Percentiles rank a stretch among this genome's conserved stretches.
Conservation (phyloP, 805 yeast genomes). For the Zygosaccharomyces bisporus region DNA sequence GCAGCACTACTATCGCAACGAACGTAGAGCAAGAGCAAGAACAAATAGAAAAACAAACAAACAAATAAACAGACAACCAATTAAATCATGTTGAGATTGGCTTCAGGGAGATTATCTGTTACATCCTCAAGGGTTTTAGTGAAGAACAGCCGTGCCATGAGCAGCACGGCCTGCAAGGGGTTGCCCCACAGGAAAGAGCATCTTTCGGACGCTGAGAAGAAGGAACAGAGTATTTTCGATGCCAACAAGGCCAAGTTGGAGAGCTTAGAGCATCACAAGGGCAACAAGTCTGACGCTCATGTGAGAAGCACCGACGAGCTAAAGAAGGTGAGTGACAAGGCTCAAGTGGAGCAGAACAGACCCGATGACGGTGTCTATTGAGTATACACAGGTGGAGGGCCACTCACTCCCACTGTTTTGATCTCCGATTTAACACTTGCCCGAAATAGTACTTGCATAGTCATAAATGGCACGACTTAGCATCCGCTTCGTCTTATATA, state of each 20-base stretch:
- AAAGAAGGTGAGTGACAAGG: conserved; percentile 33
- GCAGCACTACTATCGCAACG: too few relatives aligned
- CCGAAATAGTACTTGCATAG: too few relatives aligned
- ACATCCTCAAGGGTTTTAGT: background rate
- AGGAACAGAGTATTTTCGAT: conserved; percentile 29
- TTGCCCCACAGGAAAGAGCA: conserved; percentile 20
- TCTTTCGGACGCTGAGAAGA: conserved; percentile 20
- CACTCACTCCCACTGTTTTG: too few relatives aligned
- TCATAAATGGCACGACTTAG: conserved; percentile 7
- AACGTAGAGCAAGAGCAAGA: background rate
- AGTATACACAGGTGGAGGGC: too few relatives aligned
- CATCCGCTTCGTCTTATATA: background rate
- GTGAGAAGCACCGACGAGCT: conserved; percentile 26
- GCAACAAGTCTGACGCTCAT: conserved; percentile 10
- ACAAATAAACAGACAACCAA: background rate
- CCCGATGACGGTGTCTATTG: conserved; percentile 38
- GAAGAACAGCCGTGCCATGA: conserved; percentile 7
- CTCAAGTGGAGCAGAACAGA: conserved; percentile 35
- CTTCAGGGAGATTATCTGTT: background rate
- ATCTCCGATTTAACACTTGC: too few relatives aligned
- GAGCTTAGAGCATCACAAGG: conserved; percentile 26
- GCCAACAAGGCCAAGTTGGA: conserved; percentile 29
- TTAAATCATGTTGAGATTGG: background rate
- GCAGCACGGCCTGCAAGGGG: conserved; percentile 8
- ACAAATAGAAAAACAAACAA: too few relatives aligned